Evolutionary conservation across 305 asterid genomes (phyloP).

Genomic region (Fraxinus albicans): DNA sequence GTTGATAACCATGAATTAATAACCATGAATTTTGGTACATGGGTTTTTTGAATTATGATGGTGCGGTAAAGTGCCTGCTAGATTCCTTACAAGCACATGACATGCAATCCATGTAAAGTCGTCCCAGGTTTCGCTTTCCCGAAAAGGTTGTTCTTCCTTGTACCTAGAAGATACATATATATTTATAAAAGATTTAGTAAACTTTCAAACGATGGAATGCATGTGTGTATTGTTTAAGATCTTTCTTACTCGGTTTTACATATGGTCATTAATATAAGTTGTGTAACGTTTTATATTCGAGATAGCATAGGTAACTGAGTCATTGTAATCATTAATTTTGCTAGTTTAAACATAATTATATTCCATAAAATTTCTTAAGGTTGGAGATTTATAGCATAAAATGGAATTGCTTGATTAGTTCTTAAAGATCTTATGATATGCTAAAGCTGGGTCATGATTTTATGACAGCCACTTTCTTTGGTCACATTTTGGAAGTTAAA

Average conservation of each 20-base stretch:
- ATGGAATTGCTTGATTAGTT: conserved; percentile 17
- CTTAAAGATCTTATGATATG: not conserved
- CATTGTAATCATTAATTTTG: not conserved
- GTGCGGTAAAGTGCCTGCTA: conserved; percentile 71
- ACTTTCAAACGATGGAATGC: not conserved
- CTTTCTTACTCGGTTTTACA: not conserved
- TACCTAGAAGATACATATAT: not conserved
- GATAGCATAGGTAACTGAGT: not conserved
- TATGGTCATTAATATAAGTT: not conserved
- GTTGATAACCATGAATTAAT: conserved; percentile 93
- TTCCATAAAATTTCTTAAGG: not conserved
- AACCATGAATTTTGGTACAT: conserved; percentile 96
- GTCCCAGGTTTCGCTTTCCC: conserved; percentile 6
- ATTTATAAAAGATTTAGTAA: not conserved
- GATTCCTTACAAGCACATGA: conserved; percentile 48
- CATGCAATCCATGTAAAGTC: conserved; percentile 46
- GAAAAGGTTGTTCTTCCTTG: not conserved
- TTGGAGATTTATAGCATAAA: conserved; percentile 30
- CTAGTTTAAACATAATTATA: not conserved
- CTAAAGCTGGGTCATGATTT: not conserved
- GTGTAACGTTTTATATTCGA: conserved; percentile 6
- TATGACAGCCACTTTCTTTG: not conserved
- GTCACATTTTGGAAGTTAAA: not conserved
- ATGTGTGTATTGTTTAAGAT: not conserved
- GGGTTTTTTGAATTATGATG: conserved; percentile 79